Base-by-base conservation (phyloP, 768 basidiomycete species). In the Mycena alexandri region DNA sequence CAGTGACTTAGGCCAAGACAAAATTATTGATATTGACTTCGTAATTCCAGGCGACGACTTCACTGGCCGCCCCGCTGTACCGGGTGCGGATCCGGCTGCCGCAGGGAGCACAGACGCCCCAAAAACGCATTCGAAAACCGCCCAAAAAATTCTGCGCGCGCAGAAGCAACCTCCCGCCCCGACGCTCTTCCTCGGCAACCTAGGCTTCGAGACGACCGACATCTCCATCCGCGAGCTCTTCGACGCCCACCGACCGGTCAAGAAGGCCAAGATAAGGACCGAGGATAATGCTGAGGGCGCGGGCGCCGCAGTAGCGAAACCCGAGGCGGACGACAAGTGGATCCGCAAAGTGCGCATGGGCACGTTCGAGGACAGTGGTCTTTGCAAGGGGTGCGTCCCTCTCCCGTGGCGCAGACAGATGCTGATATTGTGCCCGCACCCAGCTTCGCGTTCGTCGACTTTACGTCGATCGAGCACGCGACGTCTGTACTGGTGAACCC, bases 401-500 rank as follows among this genome's bases (percentile, higher is more conserved):
- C 13, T 12, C 38, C n/a, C 46, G 7, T 50, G 2, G 10, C 21
- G 12, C n/a, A n/a, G n/a, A n/a, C 29, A 43, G 21, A 62, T 43
- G 16, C 59, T 67, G 63, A 59, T n/a, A 33, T 16, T 36, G 34
- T 13, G 7, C 24, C 12, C 61, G 25, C n/a, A n/a, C n/a, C n/a
- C 75, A 98, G 97, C 17, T 99, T 94, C 81, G 95, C 93, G 0
- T 99, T 99, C 75, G 86, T 97, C 61, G 98, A 99, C 78, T 99
- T 99, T 77, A 86, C 87, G 55, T 87, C 86, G 22, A 84, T 85
- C 3, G 90, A 93, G 65, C 85, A 92, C 65, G 95, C 97, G 13
- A 98, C 95, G 0, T 82, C 87, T 13, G 92, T 89, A 1, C 87
- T 99, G 48, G 85, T 90, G 71, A 94, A 98, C 73, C 86, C 90